Conservation (phyloP, 1,284 basidiomycete genomes). For the Lentinula novae-zelandiae region DNA sequence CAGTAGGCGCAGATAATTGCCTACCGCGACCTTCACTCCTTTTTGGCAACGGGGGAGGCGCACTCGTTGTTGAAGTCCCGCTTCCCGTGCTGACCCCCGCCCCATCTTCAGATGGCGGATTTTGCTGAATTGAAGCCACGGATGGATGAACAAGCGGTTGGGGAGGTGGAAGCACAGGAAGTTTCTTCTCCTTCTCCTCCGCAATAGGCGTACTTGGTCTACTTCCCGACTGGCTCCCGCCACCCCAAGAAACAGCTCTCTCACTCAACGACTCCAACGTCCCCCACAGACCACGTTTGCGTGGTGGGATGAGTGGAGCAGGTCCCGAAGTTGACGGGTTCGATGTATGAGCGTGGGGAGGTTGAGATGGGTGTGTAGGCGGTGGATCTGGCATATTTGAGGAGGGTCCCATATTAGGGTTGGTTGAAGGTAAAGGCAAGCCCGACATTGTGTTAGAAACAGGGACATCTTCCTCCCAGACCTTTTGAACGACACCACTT, state of each 20-base stretch:
- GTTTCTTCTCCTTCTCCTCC: constrained; percentile 12
- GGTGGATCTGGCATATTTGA: not conserved
- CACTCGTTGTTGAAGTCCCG: constrained; percentile 16
- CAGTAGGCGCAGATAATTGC: constrained; percentile 4
- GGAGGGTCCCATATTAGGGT: not conserved
- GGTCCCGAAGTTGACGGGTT: constrained; percentile 23
- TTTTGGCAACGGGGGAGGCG: constrained; percentile 28
- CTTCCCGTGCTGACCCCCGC: constrained; percentile 9
- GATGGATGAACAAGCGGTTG: constrained; percentile 39
- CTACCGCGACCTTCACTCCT: constrained; percentile 30
- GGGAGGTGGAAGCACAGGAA: constrained; percentile 9
- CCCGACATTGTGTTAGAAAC: no score
- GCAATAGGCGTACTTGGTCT: constrained; percentile 14
- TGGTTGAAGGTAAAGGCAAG: not conserved
- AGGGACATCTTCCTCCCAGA: constrained; percentile 50
- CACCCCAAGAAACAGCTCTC: constrained; percentile 48
- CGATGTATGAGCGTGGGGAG: constrained; percentile 22
- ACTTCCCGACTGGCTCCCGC: constrained; percentile 34
- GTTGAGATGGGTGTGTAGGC: constrained; percentile 13
- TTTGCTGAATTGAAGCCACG: not conserved
- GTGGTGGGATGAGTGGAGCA: constrained; percentile 39
- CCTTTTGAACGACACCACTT: constrained; percentile 73
- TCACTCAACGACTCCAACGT: constrained; percentile 54
- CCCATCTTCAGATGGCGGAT: constrained; percentile 7
- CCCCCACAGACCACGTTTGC: constrained; percentile 52